Evolutionary conservation across 331 rosid genomes (phyloP).

Genomic region (Acacia concinna): DNA sequence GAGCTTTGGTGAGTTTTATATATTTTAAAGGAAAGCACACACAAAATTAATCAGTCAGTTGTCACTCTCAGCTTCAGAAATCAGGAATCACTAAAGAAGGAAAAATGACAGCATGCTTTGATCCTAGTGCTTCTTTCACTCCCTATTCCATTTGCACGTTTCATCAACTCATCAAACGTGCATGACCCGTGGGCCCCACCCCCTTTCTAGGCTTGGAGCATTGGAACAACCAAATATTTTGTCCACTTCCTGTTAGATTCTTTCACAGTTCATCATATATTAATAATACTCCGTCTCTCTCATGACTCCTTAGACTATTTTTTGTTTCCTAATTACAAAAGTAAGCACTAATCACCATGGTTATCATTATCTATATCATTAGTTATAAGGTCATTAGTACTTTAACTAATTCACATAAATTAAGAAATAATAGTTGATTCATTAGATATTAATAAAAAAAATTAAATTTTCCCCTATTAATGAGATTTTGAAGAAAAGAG

Average conservation of each 20-base stretch:
- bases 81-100: conserved; percentile 28
- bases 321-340: too few relatives aligned
- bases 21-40: too few relatives aligned
- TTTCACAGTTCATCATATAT: background rate
- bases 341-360: too few relatives aligned
- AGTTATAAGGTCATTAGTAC: too few relatives aligned
- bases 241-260: conserved; percentile 38
- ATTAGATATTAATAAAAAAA: too few relatives aligned
- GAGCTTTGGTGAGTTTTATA: conserved; percentile 1
- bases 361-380: too few relatives aligned
- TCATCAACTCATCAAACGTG: conserved; percentile 20
- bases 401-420: too few relatives aligned
- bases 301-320: too few relatives aligned
- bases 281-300: too few relatives aligned
- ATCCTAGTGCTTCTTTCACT: conserved; percentile 40
- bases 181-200: conserved; percentile 40
- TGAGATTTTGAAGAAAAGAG: too few relatives aligned
- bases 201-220: conserved; percentile 30
- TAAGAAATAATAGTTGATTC: too few relatives aligned
- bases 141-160: conserved; percentile 32
- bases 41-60: conserved; percentile 30
- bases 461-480: too few relatives aligned
- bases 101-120: conserved; percentile 38
- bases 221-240: conserved; percentile 30
- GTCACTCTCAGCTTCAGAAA: conserved; percentile 36